Evolutionary conservation across 2,329 filamentous ascomycete species (phyloP), one percentile per base, ranked within the genome.

Genomic region (Epichloe elymi): DNA sequence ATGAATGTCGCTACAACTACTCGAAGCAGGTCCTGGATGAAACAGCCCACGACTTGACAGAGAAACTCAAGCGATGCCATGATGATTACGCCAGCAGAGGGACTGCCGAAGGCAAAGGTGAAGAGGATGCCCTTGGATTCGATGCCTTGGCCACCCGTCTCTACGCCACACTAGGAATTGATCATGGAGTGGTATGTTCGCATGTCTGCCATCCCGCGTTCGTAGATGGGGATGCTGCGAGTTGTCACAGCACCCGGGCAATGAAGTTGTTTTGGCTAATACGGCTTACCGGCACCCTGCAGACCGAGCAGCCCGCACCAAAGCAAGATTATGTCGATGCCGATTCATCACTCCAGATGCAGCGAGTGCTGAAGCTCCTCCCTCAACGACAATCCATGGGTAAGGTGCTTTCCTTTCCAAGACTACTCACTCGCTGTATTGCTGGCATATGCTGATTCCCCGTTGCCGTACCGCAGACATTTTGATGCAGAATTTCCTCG

Each of bases 401-500:
- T 59, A 17, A 55, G 48, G 51, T 14, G 14, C 20, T 46, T 23
- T 23, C 14, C 5, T 15, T 17, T 20, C 6, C 1, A 42, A 42
- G 15, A 30, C 30, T 30, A 4, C 30, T 30, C 30, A 30, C 30
- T 11, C 30, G 30, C 30, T 30, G 30, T 10, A 10, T 43, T 30
- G 15, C 44, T 44, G 26, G 35, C 19, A 20, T 12, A 23, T 23
- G 11, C 14, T 35, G 12, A 10, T 38, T 17, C 14, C 23, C 26
- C n/a, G 41, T 33, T 37, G 33, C 46, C n/a, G 23, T 12, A 30
- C 11, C n/a, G 11, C 50, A 65, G 63, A 65, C 48, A 50, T 55
- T 2, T 54, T 66, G 2, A 56, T 65, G 3, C 56, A 60, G 23
- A 58, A 56, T 33, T 66, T 65, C 44, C 53, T 63, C 48, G 53